A percentile compares a stretch with the other conserved stretches of the same genome.
Evolutionary conservation across 148 eudicot species (phyloP).

Genomic region (Fagopyrum esculentum): DNA sequence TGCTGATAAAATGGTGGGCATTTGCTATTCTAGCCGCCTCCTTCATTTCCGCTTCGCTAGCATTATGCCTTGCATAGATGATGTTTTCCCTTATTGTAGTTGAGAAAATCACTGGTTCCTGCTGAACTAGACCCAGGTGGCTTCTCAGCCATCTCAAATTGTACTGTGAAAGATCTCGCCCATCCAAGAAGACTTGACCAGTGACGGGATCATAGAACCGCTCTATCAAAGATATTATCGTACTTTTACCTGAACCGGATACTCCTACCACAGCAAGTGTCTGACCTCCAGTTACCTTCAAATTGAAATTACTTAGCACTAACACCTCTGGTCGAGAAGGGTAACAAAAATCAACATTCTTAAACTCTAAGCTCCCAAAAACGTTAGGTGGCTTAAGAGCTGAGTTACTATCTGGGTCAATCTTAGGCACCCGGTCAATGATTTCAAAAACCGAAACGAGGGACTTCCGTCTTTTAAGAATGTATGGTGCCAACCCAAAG

Average conservation of each 20-base stretch:
- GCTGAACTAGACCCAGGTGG: conserved; percentile 94
- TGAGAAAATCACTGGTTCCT: conserved; percentile 91
- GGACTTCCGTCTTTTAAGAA: conserved; percentile 88
- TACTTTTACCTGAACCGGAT: conserved; percentile 98
- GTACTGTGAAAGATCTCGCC: conserved; percentile 76
- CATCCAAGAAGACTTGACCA: conserved; percentile 82
- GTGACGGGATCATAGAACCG: conserved; percentile 90
- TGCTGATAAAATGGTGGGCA: conserved; percentile 97
- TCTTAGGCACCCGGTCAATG: conserved; percentile 83
- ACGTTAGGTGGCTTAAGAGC: conserved; percentile 92
- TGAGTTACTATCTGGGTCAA: conserved; percentile 80
- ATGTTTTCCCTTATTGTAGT: conserved; percentile 91
- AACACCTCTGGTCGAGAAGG: conserved; percentile 85
- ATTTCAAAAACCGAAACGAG: conserved; percentile 90
- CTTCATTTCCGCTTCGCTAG: conserved; percentile 97
- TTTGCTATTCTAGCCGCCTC: conserved; percentile 99
- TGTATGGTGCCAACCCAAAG: conserved; percentile 97
- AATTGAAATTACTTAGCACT: conserved; percentile 84
- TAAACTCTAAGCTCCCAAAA: conserved; percentile 91
- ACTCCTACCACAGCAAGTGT: conserved; percentile 98
- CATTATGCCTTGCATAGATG: conserved; percentile 95
- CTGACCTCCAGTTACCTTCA: conserved; percentile 90
- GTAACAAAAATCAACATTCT: conserved; percentile 73
- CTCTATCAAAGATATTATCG: conserved; percentile 86
- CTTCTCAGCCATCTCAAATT: conserved; percentile 92